phyloP scores from a whole-genome alignment of 2,329 filamentous ascomycete genomes.

The Gaeumannomyces tritici region DNA sequence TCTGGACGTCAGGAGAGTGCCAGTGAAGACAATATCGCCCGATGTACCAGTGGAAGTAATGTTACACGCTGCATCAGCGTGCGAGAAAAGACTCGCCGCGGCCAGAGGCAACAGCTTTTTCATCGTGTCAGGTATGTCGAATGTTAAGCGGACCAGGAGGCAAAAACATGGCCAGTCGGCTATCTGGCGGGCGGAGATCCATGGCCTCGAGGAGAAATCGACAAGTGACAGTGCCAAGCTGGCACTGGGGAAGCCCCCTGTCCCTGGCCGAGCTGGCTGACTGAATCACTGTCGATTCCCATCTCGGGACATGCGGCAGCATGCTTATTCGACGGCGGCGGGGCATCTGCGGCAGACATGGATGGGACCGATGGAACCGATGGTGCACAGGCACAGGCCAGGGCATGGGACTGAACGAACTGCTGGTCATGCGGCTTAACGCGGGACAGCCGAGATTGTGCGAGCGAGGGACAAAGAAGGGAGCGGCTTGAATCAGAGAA shows the following conservation, averaged over 20 bases:
- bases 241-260: background rate
- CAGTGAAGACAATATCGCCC: constrained; percentile 4
- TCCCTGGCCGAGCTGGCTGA: background rate
- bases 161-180: no score
- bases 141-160: background rate
- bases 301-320: background rate
- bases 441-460: no score
- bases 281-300: background rate
- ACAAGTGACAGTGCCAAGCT: background rate
- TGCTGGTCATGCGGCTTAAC: no score
- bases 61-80: background rate
- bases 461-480: no score
- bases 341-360: background rate
- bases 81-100: background rate
- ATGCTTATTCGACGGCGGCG: no score
- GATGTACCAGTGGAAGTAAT: background rate
- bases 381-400: no score
- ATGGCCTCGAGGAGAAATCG: background rate
- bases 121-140: background rate
- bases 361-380: background rate
- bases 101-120: background rate
- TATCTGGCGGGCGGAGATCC: no score
- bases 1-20: constrained; percentile 6
- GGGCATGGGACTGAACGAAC: background rate
- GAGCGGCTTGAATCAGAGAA: no score